Conservation (phyloP, 805 yeast species). For the Teunomyces tritomae region DNA sequence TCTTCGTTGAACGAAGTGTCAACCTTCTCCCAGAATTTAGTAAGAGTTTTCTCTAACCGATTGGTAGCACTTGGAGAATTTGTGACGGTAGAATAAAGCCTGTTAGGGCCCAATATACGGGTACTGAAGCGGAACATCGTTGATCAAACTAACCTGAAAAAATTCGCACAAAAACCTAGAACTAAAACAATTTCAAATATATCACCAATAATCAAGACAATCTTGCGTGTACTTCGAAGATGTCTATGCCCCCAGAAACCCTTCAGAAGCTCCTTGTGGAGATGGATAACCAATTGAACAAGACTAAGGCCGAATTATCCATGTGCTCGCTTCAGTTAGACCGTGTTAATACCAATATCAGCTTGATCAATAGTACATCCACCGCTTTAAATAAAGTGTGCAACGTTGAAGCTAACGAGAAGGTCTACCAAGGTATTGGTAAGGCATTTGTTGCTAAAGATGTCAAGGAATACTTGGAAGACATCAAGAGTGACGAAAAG, state of each 20-base stretch:
- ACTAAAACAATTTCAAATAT: not conserved
- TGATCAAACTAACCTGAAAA: not conserved
- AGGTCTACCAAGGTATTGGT: slow-evolving; percentile 85
- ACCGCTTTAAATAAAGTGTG: slow-evolving; percentile 48
- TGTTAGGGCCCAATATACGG: slow-evolving; percentile 1
- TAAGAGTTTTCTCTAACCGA: slow-evolving; percentile 62
- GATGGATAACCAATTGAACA: slow-evolving; percentile 62
- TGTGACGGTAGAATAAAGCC: slow-evolving; percentile 15
- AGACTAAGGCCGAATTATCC: slow-evolving; percentile 58
- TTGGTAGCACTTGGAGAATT: slow-evolving; percentile 62
- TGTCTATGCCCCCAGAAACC: slow-evolving; percentile 41
- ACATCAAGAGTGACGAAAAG: slow-evolving; percentile 50
- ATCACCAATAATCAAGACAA: too few species aligned
- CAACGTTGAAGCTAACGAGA: slow-evolving; percentile 36
- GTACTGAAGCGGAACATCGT: not conserved
- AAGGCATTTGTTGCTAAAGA: slow-evolving; percentile 59
- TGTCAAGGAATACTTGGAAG: slow-evolving; percentile 44
- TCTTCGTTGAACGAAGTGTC: slow-evolving; percentile 32
- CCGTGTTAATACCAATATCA: slow-evolving; percentile 47
- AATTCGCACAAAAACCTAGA: not conserved
- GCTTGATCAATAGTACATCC: slow-evolving; percentile 54
- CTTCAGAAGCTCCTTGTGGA: slow-evolving; percentile 57
- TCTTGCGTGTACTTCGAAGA: not conserved
- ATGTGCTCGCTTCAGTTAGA: slow-evolving; percentile 52
- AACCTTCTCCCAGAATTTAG: slow-evolving; percentile 82